Base-by-base conservation (phyloP, 1,139 yeast genomes). In the Lipomyces yarrowii region DNA sequence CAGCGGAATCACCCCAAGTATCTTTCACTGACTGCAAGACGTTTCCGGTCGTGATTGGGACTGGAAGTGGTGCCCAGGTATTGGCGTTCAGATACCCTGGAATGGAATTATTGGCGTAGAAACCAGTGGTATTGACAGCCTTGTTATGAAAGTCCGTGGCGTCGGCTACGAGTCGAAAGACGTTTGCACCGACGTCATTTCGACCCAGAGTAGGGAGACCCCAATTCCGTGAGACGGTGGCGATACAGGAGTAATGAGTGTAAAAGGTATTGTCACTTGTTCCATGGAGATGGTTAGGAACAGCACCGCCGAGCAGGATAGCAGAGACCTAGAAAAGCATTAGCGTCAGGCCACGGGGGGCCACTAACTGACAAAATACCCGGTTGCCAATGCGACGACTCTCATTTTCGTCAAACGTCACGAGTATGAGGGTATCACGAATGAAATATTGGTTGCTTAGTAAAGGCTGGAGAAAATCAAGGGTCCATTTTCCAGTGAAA, bases 181-280 rank as follows among this genome's bases (percentile, higher is more conserved):
- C 82, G 70, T 82, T 82, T 62, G 85, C 84, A 61, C 76, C 77
- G 67, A 79, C 80, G 72, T 82, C 84, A 71, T 77, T 75, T 72
- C 85, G 80, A 62, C 85, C 85, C 64, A 82, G 77, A 67, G 79
- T 75, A 57, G 80, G 78, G 65, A 82, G 77, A 60, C 76, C 79
- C 82, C 80, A 82, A 77, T 82, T 82, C 62, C 80, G 82, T 73
- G 80, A 77, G 51, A 79, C 77, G 30, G 84, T 71, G 8, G 84
- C 75, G 58, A 81, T 67, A 71, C 80, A 79, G 56, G 84, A 78
- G 77, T 82, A 82, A 74, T 82, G 85, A 72, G 82, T 79, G 74
- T 82, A 82, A 76, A 75, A 82, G 56, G 83, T 82, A 66, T 71
- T 72, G 70, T 82, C 85, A 15, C 74, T 71, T 54, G 83, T 80